Evolutionary conservation across 192 early-diverging fungal species (phyloP).

Genomic region (Gigaspora rosea): DNA sequence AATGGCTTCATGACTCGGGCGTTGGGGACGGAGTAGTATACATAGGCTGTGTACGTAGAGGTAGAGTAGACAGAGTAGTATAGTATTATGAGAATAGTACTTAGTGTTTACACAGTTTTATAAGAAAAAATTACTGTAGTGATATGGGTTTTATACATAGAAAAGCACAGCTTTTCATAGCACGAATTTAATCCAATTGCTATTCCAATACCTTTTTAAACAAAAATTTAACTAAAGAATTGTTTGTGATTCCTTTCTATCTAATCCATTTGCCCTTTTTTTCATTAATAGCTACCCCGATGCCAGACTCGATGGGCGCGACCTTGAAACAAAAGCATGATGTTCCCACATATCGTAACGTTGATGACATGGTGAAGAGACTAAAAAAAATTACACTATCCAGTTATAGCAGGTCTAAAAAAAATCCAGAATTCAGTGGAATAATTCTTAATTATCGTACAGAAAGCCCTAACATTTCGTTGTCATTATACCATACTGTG

Average conservation of each 20-base stretch:
- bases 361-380: conserved; percentile 12
- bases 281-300: conserved; percentile 27
- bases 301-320: conserved; percentile 18
- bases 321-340: conserved; percentile 27
- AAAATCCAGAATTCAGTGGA: conserved; percentile 9
- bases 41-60: too few relatives aligned
- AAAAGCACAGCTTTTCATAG: too few relatives aligned
- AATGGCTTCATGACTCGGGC: too few relatives aligned
- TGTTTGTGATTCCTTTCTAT: conserved; percentile 23
- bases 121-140: too few relatives aligned
- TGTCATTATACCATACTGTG: conserved; percentile 22
- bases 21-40: too few relatives aligned
- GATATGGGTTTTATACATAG: too few relatives aligned
- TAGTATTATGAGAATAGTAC: too few relatives aligned
- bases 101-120: too few relatives aligned
- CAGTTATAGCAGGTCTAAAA: conserved; percentile 25
- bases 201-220: conserved; percentile 30
- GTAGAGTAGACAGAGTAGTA: too few relatives aligned
- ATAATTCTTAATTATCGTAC: conserved; percentile 19
- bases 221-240: conserved; percentile 23
- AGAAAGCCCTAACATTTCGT: conserved; percentile 20
- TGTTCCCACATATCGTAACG: conserved; percentile 16
- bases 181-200: background rate
- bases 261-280: conserved; percentile 21
- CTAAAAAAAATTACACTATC: conserved; percentile 24